Evolutionary conservation across 176 grass and related monocot species (phyloP).

Genomic region (Thinopyrum elongatum): DNA sequence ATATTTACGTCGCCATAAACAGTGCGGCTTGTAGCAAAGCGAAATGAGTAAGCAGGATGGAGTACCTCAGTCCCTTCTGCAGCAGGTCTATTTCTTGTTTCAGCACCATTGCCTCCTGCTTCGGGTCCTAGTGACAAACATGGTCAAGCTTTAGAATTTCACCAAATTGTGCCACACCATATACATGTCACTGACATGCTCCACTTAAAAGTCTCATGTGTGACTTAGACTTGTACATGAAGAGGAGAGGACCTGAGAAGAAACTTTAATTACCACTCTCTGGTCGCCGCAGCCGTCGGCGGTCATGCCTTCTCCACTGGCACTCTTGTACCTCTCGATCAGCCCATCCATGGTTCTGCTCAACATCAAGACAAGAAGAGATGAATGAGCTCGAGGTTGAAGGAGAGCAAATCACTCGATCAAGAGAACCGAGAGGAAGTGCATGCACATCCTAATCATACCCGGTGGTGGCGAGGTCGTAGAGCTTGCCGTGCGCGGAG

Average conservation of each 20-base stretch:
- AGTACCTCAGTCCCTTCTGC: conserved; percentile 82
- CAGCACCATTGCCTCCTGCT: conserved; percentile 61
- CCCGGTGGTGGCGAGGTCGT: conserved; percentile 88
- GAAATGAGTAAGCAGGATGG: neutral
- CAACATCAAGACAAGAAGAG: neutral
- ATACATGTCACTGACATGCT: neutral
- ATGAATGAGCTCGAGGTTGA: neutral
- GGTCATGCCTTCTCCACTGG: conserved; percentile 45
- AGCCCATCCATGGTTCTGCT: conserved; percentile 73
- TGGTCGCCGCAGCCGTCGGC: conserved; percentile 34
- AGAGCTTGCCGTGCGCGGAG: conserved; percentile 95
- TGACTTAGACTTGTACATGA: neutral
- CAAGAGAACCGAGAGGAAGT: neutral
- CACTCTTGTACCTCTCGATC: conserved; percentile 87
- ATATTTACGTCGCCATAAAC: neutral
- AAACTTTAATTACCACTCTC: conserved; percentile 30
- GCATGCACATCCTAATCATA: conserved; percentile 6
- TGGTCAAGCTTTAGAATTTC: neutral
- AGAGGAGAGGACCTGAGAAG: neutral
- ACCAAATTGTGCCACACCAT: neutral
- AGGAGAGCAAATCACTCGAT: neutral
- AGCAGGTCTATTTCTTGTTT: conserved; percentile 81
- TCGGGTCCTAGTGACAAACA: conserved; percentile 59
- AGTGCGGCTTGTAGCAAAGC: neutral
- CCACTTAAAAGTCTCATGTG: neutral